Base-by-base conservation (phyloP, 768 basidiomycete species). In the Daedaleopsis sinensis region DNA sequence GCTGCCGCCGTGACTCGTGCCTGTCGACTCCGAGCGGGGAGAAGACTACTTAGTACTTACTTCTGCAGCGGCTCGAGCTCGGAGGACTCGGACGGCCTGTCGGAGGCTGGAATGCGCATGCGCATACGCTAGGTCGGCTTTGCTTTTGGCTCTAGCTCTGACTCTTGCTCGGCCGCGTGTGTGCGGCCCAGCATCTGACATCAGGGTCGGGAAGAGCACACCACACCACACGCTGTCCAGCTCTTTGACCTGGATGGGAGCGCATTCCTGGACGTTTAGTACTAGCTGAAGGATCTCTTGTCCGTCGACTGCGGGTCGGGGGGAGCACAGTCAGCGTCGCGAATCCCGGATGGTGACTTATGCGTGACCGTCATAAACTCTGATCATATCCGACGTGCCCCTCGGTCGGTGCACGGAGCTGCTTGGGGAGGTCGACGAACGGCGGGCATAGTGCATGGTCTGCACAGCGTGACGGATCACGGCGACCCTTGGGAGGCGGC, bases 391-490 rank as follows among this genome's bases (percentile, higher is more conserved):
- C 74, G 68, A 77, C 74, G 70, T 76, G 63, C 18, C 70, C 71
- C 58, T 76, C 69, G 16, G 75, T 68, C 18, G 78, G 52, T 4
- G 47, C 55, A 35, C 71, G 69, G 18, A 80, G 57, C 19, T 73
- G 74, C 24, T 52, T 68, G 1, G 78, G 85, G 64, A 84, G 86
- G 19, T 80, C 81, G 16, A 81, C 75, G 62, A 84, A 86, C 0
- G 87, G 82, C 12, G 86, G 87, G 18, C 79, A 79, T 74, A 2
- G 84, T 84, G 70, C 84, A 87, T 0, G 84, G 84, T 4, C 82
- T 84, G 49, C 84, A 85, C 8, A 89, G n/a, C n/a, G n/a, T n/a
- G 77, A 57, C 88, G 81, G 51, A 89, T 78, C 39, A 89, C 85
- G 0, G 85, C 88, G 0, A 89, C 87, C 49, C 81, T 81, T 48